Evolutionary conservation across 2,329 filamentous ascomycete species (phyloP), one percentile per base, ranked within the genome.

Genomic region (Diaporthe caulivora): DNA sequence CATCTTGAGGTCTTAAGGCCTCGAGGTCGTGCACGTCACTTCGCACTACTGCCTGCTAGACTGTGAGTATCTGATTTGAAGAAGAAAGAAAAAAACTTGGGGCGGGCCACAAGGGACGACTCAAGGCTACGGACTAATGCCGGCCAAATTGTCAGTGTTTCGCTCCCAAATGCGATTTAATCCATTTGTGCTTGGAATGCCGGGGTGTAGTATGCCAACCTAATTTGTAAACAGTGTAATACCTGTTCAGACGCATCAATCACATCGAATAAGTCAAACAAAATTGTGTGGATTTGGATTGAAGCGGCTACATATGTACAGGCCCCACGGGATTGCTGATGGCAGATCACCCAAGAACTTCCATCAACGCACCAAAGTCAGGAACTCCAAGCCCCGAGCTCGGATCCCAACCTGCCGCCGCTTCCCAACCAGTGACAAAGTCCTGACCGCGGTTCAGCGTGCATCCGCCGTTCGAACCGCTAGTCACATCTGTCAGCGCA

Each of bases 381-480:
- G 58, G 58, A 24, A 64, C 58, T 71, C 78, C 78, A n/a, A 80
- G 75, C 2, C 78, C 78, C 5, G 76, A 77, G 13, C 77, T 72
- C 1, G 79, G 79, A 58, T 80, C 79, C 79, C 79, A 80, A n/a
- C 79, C 79, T 54, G 75, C 57, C 29, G 75, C 73, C 2, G 79
- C 80, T 1, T 75, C 74, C 73, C 82, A 82, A 0, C 81, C 81
- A 11, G 76, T 64, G 58, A 64, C 58, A 24, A 64, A 10, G 78
- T 80, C 31, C 76, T 76, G 54, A 0, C 58, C 58, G 4, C 11
- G 0, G 58, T 64, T 64, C 58, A 49, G 18, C 26, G 58, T 31
- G 58, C 81, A 82, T 31, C 80, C 80, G 2, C 81, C 80, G 71
- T 80, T 82, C 49, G 74, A 74, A 9, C 80, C 80, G 1, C 51